These are phyloP conservation scores for Streptanthus diversifolius DNA, from an alignment of 345 rosid species.

Conservation along the genomic window DNA sequence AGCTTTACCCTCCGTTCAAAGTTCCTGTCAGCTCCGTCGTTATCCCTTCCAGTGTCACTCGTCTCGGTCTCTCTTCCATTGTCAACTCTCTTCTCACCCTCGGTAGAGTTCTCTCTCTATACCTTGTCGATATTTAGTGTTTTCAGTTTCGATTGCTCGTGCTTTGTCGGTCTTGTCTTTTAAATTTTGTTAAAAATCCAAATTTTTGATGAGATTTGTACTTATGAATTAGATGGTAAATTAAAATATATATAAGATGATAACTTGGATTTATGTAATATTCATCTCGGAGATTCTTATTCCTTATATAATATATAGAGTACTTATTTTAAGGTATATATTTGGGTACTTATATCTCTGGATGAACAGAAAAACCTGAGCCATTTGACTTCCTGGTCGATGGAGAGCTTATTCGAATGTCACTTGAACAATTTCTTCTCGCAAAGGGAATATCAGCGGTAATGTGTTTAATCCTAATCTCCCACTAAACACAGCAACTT, in stretches of 20 bases:
- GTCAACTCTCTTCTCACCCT: conserved; percentile 59
- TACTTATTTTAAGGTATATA: background rate
- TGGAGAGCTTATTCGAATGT: conserved; percentile 92
- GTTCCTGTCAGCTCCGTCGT: conserved; percentile 57
- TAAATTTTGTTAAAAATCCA: background rate
- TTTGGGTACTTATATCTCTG: background rate
- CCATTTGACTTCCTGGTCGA: conserved; percentile 87
- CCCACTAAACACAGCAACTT: background rate
- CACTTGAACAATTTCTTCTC: conserved; percentile 78
- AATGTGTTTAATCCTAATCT: conserved; percentile 15
- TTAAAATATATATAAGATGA: background rate
- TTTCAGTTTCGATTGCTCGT: background rate
- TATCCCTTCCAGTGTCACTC: conserved; percentile 78
- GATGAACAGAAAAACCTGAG: conserved; percentile 57
- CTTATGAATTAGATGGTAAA: background rate
- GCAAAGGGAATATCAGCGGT: conserved; percentile 92
- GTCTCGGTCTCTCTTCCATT: conserved; percentile 79
- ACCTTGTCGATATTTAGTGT: background rate
- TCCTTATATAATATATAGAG: background rate
- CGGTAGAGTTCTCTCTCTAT: conserved; percentile 31
- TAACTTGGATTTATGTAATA: background rate
- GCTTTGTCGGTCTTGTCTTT: background rate
- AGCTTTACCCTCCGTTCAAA: conserved; percentile 57
- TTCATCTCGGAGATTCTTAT: background rate
- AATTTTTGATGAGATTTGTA: background rate